Conservation (phyloP, 1,284 basidiomycete species). For the Cutaneotrichosporon cyanovorans region DNA sequence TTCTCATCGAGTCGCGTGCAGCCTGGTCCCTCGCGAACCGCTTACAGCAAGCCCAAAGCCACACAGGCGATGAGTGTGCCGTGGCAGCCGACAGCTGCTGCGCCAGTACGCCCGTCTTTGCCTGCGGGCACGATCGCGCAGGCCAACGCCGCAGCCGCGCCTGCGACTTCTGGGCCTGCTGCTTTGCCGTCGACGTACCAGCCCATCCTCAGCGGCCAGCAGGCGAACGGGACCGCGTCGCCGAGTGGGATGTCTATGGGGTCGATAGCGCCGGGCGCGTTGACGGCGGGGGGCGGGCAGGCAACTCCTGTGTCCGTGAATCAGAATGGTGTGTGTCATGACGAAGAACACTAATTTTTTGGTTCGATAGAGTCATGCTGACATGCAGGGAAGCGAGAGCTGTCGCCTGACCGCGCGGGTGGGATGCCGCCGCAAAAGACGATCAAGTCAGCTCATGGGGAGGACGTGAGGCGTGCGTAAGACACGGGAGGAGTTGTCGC, state of each 20-base stretch:
- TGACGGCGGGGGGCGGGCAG: background rate
- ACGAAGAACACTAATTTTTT: too few relatives aligned
- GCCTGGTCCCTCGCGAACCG: too few relatives aligned
- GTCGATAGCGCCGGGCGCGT: slow-evolving; percentile 3
- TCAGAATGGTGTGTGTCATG: slow-evolving; percentile 10
- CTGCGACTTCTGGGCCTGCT: background rate
- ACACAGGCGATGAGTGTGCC: slow-evolving; percentile 3
- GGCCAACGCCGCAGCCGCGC: slow-evolving; percentile 9
- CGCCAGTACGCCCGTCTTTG: background rate
- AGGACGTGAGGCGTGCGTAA: slow-evolving; percentile 4
- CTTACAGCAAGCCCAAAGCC: background rate
- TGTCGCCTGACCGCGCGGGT: slow-evolving; percentile 10
- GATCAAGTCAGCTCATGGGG: slow-evolving; percentile 10
- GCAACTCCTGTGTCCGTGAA: slow-evolving; percentile 1
- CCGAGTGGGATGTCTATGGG: slow-evolving; percentile 8
- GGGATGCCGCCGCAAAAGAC: slow-evolving; percentile 12
- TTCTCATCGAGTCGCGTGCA: too few relatives aligned
- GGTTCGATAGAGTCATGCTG: background rate
- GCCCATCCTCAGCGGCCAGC: background rate
- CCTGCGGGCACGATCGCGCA: slow-evolving; percentile 8
- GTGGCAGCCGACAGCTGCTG: slow-evolving; percentile 3
- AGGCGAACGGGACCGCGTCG: background rate
- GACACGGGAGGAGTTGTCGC: too few relatives aligned
- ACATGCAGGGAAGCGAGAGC: slow-evolving; percentile 14
- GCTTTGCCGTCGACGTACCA: background rate